Conservation (phyloP, 305 asterid genomes). For the Andrographis paniculata region DNA sequence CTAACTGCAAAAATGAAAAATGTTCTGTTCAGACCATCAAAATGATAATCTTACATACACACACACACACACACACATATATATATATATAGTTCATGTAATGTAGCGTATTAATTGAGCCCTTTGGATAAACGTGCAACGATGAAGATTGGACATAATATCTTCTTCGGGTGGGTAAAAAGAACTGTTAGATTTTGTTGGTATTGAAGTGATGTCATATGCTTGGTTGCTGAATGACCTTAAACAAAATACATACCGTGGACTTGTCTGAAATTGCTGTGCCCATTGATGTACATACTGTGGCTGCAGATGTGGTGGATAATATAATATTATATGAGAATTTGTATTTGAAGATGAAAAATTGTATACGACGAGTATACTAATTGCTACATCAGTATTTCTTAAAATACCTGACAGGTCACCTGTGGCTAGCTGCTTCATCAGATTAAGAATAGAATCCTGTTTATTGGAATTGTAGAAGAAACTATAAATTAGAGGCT, state of each 20-base stretch:
- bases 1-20: constrained; percentile 38
- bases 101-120: no score
- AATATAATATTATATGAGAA: no score
- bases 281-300: constrained; percentile 28
- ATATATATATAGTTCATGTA: background rate
- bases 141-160: constrained; percentile 2
- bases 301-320: constrained; percentile 36
- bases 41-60: background rate
- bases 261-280: constrained; percentile 46
- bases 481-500: constrained; percentile 11
- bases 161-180: no score
- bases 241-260: constrained; percentile 34
- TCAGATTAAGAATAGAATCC: constrained; percentile 59
- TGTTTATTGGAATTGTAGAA: constrained; percentile 22
- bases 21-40: background rate
- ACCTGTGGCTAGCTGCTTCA: constrained; percentile 64
- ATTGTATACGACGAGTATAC: no score
- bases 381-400: no score
- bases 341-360: no score
- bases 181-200: no score
- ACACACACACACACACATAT: background rate
- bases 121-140: no score
- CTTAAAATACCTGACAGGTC: constrained; percentile 41
- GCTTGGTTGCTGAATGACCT: constrained; percentile 3
- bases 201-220: constrained; percentile 6